phyloP scores from a whole-genome alignment of 768 basidiomycete genomes.

The Hericium rajendrae region DNA sequence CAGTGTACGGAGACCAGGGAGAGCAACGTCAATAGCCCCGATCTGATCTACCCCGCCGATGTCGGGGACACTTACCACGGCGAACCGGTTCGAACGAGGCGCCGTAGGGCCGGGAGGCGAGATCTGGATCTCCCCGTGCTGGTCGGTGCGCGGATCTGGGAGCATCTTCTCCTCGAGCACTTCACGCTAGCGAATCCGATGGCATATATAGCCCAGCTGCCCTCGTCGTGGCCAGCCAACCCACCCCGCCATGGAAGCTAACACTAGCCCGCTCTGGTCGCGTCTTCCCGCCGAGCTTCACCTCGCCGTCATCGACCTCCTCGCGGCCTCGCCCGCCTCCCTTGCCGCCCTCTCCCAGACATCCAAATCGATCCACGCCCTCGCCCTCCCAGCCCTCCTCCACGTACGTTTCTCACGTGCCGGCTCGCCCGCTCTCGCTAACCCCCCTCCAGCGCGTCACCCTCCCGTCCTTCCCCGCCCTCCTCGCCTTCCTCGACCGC shows the following conservation, averaged over 20 bases:
- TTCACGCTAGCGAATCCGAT: neutral
- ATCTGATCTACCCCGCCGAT: too few species aligned
- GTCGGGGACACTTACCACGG: too few species aligned
- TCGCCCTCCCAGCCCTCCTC: constrained; percentile 9
- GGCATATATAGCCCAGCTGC: neutral
- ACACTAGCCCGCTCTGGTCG: constrained; percentile 1
- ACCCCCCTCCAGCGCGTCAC: constrained; percentile 5
- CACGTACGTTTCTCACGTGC: constrained; percentile 2
- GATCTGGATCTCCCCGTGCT: too few species aligned
- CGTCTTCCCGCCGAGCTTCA: constrained; percentile 12
- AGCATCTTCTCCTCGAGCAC: too few species aligned
- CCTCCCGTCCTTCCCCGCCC: constrained; percentile 2
- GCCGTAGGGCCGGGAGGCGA: too few species aligned
- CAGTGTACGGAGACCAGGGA: too few species aligned
- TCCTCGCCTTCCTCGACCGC: constrained; percentile 12
- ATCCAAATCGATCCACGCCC: constrained; percentile 1
- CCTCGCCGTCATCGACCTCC: constrained; percentile 8
- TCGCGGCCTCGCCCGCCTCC: constrained; percentile 3
- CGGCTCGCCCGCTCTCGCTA: neutral
- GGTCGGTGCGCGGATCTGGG: too few species aligned
- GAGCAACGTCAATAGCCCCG: too few species aligned
- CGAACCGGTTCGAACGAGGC: too few species aligned
- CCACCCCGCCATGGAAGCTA: neutral
- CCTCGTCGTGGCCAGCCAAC: neutral
- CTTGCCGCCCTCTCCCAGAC: constrained; percentile 7